Base-by-base conservation (phyloP, 2,329 filamentous ascomycete genomes). In the Cladosporium velox region DNA sequence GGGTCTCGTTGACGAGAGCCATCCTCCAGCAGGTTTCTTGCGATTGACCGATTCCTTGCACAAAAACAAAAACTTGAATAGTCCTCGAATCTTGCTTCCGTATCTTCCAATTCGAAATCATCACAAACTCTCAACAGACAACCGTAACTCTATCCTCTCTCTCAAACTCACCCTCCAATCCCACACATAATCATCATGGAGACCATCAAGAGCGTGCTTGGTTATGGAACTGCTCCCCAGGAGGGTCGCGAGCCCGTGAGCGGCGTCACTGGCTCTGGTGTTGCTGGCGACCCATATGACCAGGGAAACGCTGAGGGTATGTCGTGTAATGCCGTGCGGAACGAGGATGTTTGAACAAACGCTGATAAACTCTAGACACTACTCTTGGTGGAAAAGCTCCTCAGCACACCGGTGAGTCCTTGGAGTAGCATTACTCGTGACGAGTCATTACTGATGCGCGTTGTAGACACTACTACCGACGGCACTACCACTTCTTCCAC, bases 211-310 rank as follows among this genome's bases (percentile, higher is more conserved):
- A 86, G 82, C 41, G 66, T 65, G 21, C 59, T 70, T 15, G 65
- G 66, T 52, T 57, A 64, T 34, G 66, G 66, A 41, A 32, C 51
- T 12, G 28, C 75, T 79, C 69, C 79, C 64, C 77, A 77, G 47
- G 52, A 55, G 11, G 82, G 82, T 57, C 77, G 79, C 71, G 92
- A 96, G 79, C 92, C 92, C 21, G 77, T 93, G 54, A 90, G 90
- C 24, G 92, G 92, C 26, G 81, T 87, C 61, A 81, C 84, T 66
- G 92, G 92, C 47, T 81, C 89, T 75, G 90, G 90, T 4, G 84
- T 84, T 28, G 83, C 83, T 52, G 87, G 86, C 14, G 89, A 94
- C 76, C 92, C 92, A 0, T 96, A 88, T 72, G 92, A 95, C 74
- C 87, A 87, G 66, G 92, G 92, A 59, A 95, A 95, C 76, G 79